A percentile compares a stretch with the other conserved stretches of the same genome.
phyloP scores from a whole-genome alignment of 2,329 filamentous ascomycete genomes.

The Aaosphaeria pasadenensis region DNA sequence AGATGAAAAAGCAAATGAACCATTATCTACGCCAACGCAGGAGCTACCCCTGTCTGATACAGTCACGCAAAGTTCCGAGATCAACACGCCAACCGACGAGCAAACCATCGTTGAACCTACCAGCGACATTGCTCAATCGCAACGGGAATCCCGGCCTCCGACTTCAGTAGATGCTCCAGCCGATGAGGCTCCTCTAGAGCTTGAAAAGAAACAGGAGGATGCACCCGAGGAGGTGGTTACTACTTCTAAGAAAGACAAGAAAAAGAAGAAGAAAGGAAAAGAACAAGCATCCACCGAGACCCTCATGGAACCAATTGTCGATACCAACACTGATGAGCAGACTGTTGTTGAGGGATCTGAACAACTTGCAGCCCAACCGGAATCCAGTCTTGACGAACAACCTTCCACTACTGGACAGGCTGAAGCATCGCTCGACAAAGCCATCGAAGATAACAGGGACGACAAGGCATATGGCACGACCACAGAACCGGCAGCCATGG shows the following conservation, averaged over 20 bases:
- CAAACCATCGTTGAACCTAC: no score
- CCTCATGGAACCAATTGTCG: background rate
- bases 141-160: no score
- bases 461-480: background rate
- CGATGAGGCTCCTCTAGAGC: background rate
- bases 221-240: conserved; percentile 3
- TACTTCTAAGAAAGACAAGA: conserved; percentile 17
- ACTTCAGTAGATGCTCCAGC: no score
- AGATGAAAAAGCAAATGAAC: no score
- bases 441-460: background rate
- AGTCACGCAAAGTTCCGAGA: no score
- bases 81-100: no score
- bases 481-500: no score
- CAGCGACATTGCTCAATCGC: no score
- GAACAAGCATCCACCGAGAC: background rate
- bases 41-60: no score
- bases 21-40: no score
- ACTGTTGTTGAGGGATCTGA: background rate
- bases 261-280: conserved; percentile 19
- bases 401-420: background rate
- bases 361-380: background rate
- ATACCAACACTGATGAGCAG: background rate
- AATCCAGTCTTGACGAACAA: background rate
- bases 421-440: background rate
- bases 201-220: background rate